Conservation (phyloP, 345 rosid species). For the Microthlaspi erraticum region DNA sequence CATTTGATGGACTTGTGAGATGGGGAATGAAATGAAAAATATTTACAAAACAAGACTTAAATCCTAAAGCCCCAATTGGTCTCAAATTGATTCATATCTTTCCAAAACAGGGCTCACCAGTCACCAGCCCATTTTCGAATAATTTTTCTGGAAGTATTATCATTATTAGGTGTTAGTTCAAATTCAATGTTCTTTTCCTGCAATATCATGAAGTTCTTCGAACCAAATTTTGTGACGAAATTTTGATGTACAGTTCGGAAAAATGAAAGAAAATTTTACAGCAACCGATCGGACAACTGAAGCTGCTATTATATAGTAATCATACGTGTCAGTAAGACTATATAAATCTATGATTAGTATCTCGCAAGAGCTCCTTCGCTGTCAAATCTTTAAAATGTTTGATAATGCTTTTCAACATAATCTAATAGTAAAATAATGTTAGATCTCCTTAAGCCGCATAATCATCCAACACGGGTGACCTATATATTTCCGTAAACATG, state of each 20-base stretch:
- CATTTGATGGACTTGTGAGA: background rate
- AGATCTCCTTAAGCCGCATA: background rate
- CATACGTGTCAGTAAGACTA: background rate
- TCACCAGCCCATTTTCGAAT: constrained; percentile 12
- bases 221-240: too few species aligned
- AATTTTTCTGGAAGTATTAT: too few species aligned
- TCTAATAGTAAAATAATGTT: background rate
- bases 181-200: background rate
- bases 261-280: too few species aligned
- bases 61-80: constrained; percentile 34
- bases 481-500: background rate
- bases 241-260: too few species aligned
- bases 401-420: background rate
- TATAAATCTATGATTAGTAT: background rate
- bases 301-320: too few species aligned
- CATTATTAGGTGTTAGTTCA: constrained; percentile 5
- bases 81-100: background rate
- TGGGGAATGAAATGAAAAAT: background rate
- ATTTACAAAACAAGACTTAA: background rate
- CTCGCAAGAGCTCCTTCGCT: background rate
- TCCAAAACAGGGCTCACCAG: background rate
- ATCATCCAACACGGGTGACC: background rate
- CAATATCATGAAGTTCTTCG: background rate
- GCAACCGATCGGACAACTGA: background rate
- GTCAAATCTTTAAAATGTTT: background rate